Conservation (phyloP, 371 early-diverging fungal genomes). For the Syncephalastrum contaminatum region DNA sequence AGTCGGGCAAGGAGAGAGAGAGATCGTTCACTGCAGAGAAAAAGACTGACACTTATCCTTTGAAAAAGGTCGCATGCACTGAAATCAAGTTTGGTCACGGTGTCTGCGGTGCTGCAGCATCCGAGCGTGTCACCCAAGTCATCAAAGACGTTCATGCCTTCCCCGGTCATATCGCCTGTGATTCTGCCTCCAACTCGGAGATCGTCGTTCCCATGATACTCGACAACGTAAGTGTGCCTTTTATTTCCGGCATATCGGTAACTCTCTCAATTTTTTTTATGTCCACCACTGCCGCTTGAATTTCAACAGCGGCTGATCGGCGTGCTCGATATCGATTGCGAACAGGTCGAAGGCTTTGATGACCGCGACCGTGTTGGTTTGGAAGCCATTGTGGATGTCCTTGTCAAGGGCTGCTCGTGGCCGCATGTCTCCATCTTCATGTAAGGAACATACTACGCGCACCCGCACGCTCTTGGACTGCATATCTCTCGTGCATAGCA, state of each 20-base stretch:
- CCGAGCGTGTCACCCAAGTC: conserved; percentile 49
- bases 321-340: conserved; percentile 87
- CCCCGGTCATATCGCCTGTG: conserved; percentile 93
- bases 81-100: conserved; percentile 81
- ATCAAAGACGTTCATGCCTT: conserved; percentile 83
- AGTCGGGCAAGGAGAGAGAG: too few relatives aligned
- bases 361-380: conserved; percentile 72
- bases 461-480: too few relatives aligned
- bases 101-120: conserved; percentile 87
- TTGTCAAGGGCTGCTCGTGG: conserved; percentile 68
- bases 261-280: conserved; percentile 7
- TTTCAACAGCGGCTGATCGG: conserved; percentile 60
- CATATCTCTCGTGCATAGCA: too few relatives aligned
- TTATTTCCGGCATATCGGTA: background rate
- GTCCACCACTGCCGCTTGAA: background rate
- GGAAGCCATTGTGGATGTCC: conserved; percentile 64
- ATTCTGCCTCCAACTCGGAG: conserved; percentile 84
- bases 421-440: conserved; percentile 1
- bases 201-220: conserved; percentile 84
- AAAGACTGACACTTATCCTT: background rate
- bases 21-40: background rate
- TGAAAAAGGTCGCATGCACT: conserved; percentile 73
- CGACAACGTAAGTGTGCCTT: conserved; percentile 36
- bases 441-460: too few relatives aligned
- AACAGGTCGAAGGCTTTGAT: conserved; percentile 72